These are phyloP conservation scores for Polychaeton citri DNA, from an alignment of 2,329 filamentous ascomycete species.

Conservation along the genomic window DNA sequence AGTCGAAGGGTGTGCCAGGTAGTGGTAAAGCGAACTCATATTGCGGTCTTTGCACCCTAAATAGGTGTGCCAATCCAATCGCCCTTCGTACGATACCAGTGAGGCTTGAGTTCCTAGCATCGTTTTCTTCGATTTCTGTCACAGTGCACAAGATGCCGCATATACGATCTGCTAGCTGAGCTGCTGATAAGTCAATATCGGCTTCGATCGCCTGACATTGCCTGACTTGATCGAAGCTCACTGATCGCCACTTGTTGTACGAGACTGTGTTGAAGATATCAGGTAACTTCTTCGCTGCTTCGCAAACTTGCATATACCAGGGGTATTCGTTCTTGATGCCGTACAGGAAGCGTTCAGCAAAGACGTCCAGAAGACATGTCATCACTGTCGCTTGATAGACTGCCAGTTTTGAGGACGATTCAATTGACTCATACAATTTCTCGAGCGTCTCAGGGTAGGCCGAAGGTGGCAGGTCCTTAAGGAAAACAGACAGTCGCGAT, in stretches of 20 bases:
- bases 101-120: constrained; percentile 11
- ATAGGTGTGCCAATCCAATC: constrained; percentile 17
- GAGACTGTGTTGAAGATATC: constrained; percentile 26
- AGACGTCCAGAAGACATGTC: constrained; percentile 48
- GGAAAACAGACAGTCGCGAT: constrained; percentile 9
- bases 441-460: constrained; percentile 9
- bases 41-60: constrained; percentile 17
- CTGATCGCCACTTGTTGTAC: constrained; percentile 53
- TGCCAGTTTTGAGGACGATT: constrained; percentile 43
- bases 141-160: constrained; percentile 12
- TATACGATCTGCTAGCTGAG: constrained; percentile 14
- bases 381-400: constrained; percentile 51
- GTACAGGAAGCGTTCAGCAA: constrained; percentile 46
- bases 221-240: constrained; percentile 47
- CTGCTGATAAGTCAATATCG: constrained; percentile 9
- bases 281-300: constrained; percentile 11
- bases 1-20: constrained; percentile 34
- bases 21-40: constrained; percentile 18
- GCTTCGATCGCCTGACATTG: constrained; percentile 28
- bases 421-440: constrained; percentile 40
- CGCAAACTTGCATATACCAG: constrained; percentile 12
- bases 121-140: constrained; percentile 12
- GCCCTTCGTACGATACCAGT: constrained; percentile 15
- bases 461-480: constrained; percentile 11
- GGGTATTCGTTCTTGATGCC: constrained; percentile 41